Conservation (phyloP, 495 filamentous ascomycete species). For the Neurospora sp. region DNA sequence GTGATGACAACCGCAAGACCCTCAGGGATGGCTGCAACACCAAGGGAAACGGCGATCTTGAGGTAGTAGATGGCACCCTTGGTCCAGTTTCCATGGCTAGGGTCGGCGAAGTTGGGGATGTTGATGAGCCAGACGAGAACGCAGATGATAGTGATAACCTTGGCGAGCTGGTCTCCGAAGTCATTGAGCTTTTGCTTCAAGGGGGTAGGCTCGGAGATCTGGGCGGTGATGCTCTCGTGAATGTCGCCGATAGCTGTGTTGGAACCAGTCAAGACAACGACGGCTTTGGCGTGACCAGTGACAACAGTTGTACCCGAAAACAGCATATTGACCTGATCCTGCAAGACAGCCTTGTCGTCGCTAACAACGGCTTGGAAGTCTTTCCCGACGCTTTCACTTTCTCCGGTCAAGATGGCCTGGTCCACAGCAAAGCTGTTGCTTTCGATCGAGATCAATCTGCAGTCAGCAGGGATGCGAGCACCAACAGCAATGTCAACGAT, state of each 20-base stretch:
- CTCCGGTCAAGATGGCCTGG: conserved; percentile 95
- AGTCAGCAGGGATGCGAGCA: conserved; percentile 94
- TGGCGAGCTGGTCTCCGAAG: conserved; percentile 92
- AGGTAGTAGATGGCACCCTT: conserved; percentile 99
- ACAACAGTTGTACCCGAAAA: conserved; percentile 98
- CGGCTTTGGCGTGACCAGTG: conserved; percentile 82
- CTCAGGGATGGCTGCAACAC: conserved; percentile 96
- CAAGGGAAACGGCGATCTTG: conserved; percentile 98
- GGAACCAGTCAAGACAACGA: conserved; percentile 85
- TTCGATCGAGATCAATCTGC: conserved; percentile 77
- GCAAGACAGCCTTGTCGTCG: conserved; percentile 83
- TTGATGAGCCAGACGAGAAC: conserved; percentile 97
- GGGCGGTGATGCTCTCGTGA: conserved; percentile 93
- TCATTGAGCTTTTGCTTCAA: conserved; percentile 98
- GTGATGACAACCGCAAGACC: conserved; percentile 97
- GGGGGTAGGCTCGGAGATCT: conserved; percentile 96
- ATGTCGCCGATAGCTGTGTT: conserved; percentile 97
- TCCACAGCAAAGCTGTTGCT: conserved; percentile 96
- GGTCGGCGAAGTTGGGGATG: conserved; percentile 91
- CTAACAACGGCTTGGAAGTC: conserved; percentile 52
- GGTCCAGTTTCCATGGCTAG: conserved; percentile 84
- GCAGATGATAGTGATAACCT: conserved; percentile 97
- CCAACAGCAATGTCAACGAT: conserved; percentile 83
- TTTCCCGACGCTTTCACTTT: conserved; percentile 95
- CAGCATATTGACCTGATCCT: conserved; percentile 95